Percentiles rank a stretch among this genome's conserved stretches.
phyloP scores from a whole-genome alignment of 2,329 filamentous ascomycete species.

The Nannizzia gypsea region DNA sequence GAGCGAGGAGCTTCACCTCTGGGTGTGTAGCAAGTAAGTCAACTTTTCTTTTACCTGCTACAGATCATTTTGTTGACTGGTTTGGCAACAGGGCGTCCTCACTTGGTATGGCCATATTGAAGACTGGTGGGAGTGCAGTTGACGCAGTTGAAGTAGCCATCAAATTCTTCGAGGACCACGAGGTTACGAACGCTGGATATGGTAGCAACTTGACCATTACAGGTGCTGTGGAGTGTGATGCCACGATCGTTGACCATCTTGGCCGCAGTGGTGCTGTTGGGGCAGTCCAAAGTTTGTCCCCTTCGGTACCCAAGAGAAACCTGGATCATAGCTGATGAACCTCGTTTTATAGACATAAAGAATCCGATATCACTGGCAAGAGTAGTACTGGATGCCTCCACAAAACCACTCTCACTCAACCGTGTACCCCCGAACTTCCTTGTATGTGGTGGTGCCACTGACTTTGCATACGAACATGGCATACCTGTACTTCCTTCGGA shows the following conservation, averaged over 20 bases:
- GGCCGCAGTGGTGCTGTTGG: constrained; percentile 89
- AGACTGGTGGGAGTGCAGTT: constrained; percentile 63
- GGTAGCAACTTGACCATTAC: constrained; percentile 90
- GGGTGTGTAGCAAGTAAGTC: constrained; percentile 76
- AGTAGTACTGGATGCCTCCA: constrained; percentile 65
- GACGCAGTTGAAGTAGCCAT: constrained; percentile 87
- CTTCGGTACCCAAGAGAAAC: not conserved
- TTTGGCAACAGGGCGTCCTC: constrained; percentile 55
- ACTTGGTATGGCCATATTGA: constrained; percentile 69
- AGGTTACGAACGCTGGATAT: constrained; percentile 93
- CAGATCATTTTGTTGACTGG: constrained; percentile 6
- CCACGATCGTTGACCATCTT: constrained; percentile 79
- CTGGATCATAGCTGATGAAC: not conserved
- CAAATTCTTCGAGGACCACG: constrained; percentile 76
- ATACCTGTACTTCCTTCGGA: constrained; percentile 64
- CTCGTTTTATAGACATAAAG: constrained; percentile 55
- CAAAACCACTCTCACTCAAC: constrained; percentile 64
- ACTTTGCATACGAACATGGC: constrained; percentile 72
- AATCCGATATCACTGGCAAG: constrained; percentile 87
- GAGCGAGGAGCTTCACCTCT: constrained; percentile 74
- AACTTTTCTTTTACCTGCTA: not conserved
- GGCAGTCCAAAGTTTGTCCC: constrained; percentile 66
- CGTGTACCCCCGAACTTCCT: constrained; percentile 88
- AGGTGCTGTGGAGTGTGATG: constrained; percentile 87
- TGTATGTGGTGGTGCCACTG: constrained; percentile 69